Evolutionary conservation across 2,329 filamentous ascomycete species (phyloP), one percentile per base, ranked within the genome.

Genomic region (Hypoxylon sp.): DNA sequence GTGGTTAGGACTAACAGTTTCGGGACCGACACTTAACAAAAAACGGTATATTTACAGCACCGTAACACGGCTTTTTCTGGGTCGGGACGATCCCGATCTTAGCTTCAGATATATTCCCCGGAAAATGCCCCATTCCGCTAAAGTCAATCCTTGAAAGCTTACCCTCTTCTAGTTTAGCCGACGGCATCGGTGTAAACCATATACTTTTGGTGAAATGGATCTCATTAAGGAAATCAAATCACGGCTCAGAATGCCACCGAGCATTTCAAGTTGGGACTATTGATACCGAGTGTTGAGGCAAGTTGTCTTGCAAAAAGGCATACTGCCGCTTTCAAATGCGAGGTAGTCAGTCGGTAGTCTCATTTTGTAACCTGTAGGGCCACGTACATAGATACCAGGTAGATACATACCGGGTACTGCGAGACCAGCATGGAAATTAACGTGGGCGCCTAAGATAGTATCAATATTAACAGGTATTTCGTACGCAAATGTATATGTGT

Each of bases 101-200:
- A 46, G 43, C 43, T 46, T 46, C 11, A 26, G 26, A 46, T 26
- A 46, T 46, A 46, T 26, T 46, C 20, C 43, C 43, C 43, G 20
- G 43, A 37, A 37, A 37, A 37, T 37, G 15, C 32, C 32, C 32
- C 32, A 37, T n/a, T n/a, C 15, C 13, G 32, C 13, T 37, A 37
- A 37, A 37, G n/a, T 6, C 32, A 37, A 4, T n/a, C 32, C 32
- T 37, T 37, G 32, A 15, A 34, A 13, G 30, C 30, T 34, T 34
- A 34, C 10, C 30, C 30, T 34, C 10, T 34, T 34, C 13, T 11
- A 13, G 15, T 37, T 4, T 37, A 37, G 32, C 32, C 13, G 32
- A 37, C 32, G 32, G 32, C 32, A 37, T 37, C 32, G 13, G 32
- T 37, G 32, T 6, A 37, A n/a, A n/a, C n/a, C 2, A 26, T 4